Evolutionary conservation across 2,329 filamentous ascomycete species (phyloP), one percentile per base, ranked within the genome.

Genomic region (Sporothrix humicola): DNA sequence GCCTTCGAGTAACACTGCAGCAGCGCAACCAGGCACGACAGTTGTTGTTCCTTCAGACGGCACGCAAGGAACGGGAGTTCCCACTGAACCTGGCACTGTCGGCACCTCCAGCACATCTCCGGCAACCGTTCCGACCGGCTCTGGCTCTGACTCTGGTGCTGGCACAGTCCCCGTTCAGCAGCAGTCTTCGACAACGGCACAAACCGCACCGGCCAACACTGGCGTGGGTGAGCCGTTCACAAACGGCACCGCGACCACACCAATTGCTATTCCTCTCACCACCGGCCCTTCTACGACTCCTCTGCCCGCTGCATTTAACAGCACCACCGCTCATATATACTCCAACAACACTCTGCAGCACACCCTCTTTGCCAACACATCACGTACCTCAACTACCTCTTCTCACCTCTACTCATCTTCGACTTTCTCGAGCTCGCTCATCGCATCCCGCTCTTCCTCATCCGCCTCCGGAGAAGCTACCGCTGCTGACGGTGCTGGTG

Each of bases 301-400:
- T 15, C 42, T 42, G 7, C 46, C 68, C 3, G 42, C 46, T 1
- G 37, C 69, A 1, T 10, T 56, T 65, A 74, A 73, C 69, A 61
- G 37, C 37, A 31, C 68, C 12, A 9, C 56, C 12, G 26, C 63
- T 31, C 69, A 61, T 20, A 20, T 63, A n/a, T 73, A 72, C 56
- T 61, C 46, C 61, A 75, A 70, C 52, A 71, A 37, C 68, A 59
- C 69, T n/a, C 63, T 63, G 10, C 72, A 63, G 17, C 74, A 74
- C 70, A 75, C 73, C 13, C 75, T 79, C 9, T 80, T 77, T 26
- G 70, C 76, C 58, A 80, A 80, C 70, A 75, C 76, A 17, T 78
- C 79, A 37, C 75, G 75, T 20, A 77, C 78, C 2, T 76, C 77
- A 9, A 74, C 77, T 6, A 73, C 73, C 13, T 75, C 73, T 44